Evolutionary conservation across 495 filamentous ascomycete species (phyloP), one percentile per base, ranked within the genome.

Genomic region (Durotheca rogersii): DNA sequence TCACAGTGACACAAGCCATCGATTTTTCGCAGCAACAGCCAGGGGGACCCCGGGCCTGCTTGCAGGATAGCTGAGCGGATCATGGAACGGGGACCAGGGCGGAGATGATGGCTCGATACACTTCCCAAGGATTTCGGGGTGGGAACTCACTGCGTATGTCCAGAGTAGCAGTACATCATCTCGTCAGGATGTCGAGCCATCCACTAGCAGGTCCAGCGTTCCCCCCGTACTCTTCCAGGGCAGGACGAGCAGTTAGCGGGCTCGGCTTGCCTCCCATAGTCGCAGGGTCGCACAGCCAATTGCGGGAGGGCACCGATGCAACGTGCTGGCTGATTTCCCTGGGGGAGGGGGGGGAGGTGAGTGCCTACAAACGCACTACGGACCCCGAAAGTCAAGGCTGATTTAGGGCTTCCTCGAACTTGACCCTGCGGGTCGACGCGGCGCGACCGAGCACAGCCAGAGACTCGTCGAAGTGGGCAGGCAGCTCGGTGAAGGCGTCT

Each of bases 261-360:
- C 4, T 9, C 23, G 9, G 23, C 9, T 9, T 27, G 4, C 23
- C 23, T 27, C 23, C 23, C 23, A 27, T 27, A 27, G 23, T 27
- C 23, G 23, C 23, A 27, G 23, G 23, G 23, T 6, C 11, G 5
- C 36, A 33, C 41, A 23, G 29, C 36, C 36, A 41, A 49, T 41
- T 41, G 27, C 20, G 27, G 34, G 12, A 27, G 25, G 27, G 46
- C 19, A 49, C 23, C 36, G 15, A 41, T 33, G 37, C 27, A 41
- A 41, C 36, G 46, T 49, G 46, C 16, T 32, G n/a, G 4, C 23
- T n/a, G n/a, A n/a, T n/a, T n/a, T n/a, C n/a, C n/a, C n/a, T n/a
- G n/a, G n/a, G n/a, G n/a, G n/a, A n/a, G n/a, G n/a, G n/a, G n/a
- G n/a, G n/a, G n/a, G n/a, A n/a, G n/a, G n/a, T n/a, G n/a, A n/a